Evolutionary conservation across 441 rosid genomes (phyloP).

Genomic region (Pelargonium citronellum): DNA sequence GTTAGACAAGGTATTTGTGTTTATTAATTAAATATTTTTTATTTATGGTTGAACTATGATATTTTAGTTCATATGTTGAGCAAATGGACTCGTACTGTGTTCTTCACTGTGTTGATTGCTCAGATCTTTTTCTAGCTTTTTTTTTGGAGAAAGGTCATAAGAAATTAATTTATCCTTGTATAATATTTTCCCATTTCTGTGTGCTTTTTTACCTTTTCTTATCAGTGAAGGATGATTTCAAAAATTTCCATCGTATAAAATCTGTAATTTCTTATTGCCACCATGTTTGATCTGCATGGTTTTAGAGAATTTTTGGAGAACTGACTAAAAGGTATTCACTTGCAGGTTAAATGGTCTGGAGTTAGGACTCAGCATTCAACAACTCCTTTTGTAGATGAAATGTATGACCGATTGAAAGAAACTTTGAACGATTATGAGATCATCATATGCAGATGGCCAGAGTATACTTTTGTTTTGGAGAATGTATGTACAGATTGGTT

Average conservation of each 20-base stretch:
- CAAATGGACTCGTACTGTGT: background rate
- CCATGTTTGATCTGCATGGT: background rate
- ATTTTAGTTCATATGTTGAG: conserved; percentile 6
- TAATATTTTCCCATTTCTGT: background rate
- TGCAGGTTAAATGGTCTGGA: conserved; percentile 95
- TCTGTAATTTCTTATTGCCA: background rate
- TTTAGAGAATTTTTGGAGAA: conserved; percentile 12
- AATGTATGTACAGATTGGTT: conserved; percentile 48
- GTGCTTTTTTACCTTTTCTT: background rate
- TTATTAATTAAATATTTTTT: background rate
- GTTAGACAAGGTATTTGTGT: conserved; percentile 71
- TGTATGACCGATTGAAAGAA: conserved; percentile 77
- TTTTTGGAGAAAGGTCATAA: background rate
- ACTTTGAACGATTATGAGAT: conserved; percentile 81
- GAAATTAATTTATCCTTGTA: background rate
- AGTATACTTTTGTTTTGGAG: conserved; percentile 81
- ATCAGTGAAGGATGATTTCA: background rate
- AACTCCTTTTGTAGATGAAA: conserved; percentile 88
- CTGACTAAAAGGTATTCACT: conserved; percentile 21
- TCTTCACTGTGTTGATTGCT: background rate
- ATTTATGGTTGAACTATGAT: background rate
- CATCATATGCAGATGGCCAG: conserved; percentile 95
- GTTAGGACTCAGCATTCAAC: conserved; percentile 90
- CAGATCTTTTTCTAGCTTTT: background rate
- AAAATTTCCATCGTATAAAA: background rate